Evolutionary conservation across 1,284 basidiomycete species (phyloP).

Genomic region (Macrocystidia cucumis): DNA sequence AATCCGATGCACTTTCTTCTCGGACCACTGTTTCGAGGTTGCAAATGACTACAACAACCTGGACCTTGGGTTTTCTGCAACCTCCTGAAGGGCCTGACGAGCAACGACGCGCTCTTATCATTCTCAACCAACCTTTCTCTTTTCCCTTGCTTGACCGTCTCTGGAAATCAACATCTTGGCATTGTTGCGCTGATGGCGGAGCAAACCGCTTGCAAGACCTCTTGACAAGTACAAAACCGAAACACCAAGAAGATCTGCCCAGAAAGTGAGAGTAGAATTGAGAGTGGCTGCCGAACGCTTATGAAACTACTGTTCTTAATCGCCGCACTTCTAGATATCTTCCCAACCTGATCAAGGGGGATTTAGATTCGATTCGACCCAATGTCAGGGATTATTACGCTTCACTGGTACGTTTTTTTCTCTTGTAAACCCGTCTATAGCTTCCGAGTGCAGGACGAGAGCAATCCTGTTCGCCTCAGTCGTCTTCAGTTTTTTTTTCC

Average conservation of each 20-base stretch:
- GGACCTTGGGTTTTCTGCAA: conserved; percentile 25
- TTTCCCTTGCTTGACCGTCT: conserved; percentile 51
- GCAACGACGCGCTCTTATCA: conserved; percentile 61
- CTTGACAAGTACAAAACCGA: too few species aligned
- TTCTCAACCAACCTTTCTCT: conserved; percentile 86
- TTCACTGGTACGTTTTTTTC: conserved; percentile 34
- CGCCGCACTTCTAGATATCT: conserved; percentile 52
- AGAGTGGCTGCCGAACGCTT: too few species aligned
- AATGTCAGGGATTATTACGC: conserved; percentile 73
- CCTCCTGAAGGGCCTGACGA: conserved; percentile 2
- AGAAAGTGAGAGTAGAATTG: too few species aligned
- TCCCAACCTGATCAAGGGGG: conserved; percentile 89
- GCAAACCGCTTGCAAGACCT: conserved; percentile 82
- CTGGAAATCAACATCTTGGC: conserved; percentile 63
- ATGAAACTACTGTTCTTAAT: too few species aligned
- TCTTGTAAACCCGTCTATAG: neutral
- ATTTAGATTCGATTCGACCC: conserved; percentile 80
- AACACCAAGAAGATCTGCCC: too few species aligned
- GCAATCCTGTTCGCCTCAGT: neutral
- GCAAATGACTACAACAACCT: too few species aligned
- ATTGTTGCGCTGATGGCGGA: conserved; percentile 89
- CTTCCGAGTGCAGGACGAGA: neutral
- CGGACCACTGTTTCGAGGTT: too few species aligned
- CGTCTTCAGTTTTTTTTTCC: too few species aligned
- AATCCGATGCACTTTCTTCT: too few species aligned